Evolutionary conservation across 2,329 filamentous ascomycete genomes (phyloP).

Genomic region (Xylariaceae sp.): DNA sequence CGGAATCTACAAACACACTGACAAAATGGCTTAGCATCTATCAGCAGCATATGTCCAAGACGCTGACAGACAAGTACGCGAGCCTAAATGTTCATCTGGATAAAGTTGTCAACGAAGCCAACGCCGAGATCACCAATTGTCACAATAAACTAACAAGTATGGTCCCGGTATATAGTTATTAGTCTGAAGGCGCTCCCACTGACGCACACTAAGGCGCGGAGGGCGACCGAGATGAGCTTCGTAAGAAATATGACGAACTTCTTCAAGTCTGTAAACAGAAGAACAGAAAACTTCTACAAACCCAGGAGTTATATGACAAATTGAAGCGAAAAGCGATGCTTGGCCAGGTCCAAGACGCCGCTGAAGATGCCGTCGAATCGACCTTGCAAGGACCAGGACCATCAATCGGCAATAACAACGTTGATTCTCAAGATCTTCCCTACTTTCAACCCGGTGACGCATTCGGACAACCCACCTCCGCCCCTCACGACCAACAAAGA

Average conservation of each 20-base stretch:
- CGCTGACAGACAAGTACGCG: constrained; percentile 65
- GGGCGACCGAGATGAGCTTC: constrained; percentile 55
- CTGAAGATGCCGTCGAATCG: constrained; percentile 44
- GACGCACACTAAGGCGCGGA: constrained; percentile 42
- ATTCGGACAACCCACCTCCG: constrained; percentile 8
- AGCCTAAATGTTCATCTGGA: constrained; percentile 62
- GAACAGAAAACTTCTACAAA: constrained; percentile 60
- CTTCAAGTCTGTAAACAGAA: constrained; percentile 63
- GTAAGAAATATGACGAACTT: constrained; percentile 68
- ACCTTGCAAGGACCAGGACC: constrained; percentile 32
- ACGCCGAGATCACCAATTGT: constrained; percentile 62
- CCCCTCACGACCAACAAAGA: constrained; percentile 8
- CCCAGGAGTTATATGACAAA: constrained; percentile 60
- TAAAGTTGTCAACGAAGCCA: constrained; percentile 68
- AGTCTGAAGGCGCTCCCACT: constrained; percentile 1
- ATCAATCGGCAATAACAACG: constrained; percentile 14
- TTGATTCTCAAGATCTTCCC: constrained; percentile 11
- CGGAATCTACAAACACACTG: neutral
- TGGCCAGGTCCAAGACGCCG: constrained; percentile 50
- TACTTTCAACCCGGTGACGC: constrained; percentile 10
- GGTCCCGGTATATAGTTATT: constrained; percentile 18
- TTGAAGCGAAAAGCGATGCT: constrained; percentile 51
- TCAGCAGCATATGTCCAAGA: constrained; percentile 68
- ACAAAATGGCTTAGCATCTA: constrained; percentile 52
- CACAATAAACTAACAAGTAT: constrained; percentile 59